Conservation (phyloP, 495 filamentous ascomycete species). For the Clavariopsis aquatica region DNA sequence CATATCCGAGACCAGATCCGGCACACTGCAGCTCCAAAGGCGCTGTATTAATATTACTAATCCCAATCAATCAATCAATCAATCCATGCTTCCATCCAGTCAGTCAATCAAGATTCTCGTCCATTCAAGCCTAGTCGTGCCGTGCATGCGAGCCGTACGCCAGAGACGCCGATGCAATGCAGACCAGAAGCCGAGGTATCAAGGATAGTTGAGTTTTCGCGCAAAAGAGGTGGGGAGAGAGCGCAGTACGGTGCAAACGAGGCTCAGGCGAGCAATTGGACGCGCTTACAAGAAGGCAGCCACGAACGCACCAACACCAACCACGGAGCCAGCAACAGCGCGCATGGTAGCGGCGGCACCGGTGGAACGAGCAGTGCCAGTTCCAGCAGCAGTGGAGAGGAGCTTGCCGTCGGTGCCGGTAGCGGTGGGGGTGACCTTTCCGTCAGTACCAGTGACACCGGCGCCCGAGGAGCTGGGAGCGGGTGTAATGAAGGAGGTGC, state of each 20-base stretch:
- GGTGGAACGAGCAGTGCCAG: conserved; percentile 8
- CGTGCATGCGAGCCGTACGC: background rate
- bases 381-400: conserved; percentile 1
- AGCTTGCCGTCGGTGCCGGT: conserved; percentile 10
- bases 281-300: conserved; percentile 35
- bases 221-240: background rate
- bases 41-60: conserved; percentile 1
- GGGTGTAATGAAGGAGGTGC: conserved; percentile 32
- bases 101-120: background rate
- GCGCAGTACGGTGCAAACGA: background rate
- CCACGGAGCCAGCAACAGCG: conserved; percentile 23
- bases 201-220: background rate
- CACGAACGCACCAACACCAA: conserved; percentile 33
- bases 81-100: background rate
- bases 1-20: background rate
- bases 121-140: background rate
- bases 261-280: background rate
- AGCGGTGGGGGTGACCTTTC: conserved; percentile 12
- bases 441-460: conserved; percentile 5
- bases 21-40: background rate
- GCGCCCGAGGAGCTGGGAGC: background rate
- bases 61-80: no score
- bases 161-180: conserved; percentile 15
- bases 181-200: conserved; percentile 1
- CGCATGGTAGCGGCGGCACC: conserved; percentile 32